Conservation (phyloP, 305 asterid species). For the Nicotiana rustica region DNA sequence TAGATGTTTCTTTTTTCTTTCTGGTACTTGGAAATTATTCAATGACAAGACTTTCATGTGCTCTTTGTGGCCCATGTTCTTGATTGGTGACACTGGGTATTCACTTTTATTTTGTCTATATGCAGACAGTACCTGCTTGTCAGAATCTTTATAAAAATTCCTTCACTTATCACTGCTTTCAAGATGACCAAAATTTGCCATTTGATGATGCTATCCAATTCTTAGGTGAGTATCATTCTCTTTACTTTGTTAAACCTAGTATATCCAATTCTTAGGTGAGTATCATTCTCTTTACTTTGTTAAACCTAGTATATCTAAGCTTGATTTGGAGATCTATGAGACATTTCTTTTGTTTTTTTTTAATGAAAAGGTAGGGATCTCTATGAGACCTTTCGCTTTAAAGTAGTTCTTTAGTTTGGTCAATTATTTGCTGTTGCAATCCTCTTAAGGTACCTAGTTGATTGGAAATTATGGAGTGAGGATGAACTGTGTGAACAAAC, state of each 20-base stretch:
- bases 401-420: neutral
- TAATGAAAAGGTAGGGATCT: too few species aligned
- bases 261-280: conserved; percentile 73
- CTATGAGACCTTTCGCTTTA: conserved; percentile 2
- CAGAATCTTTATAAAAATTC: conserved; percentile 86
- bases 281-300: neutral
- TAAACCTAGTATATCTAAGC: neutral
- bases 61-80: conserved; percentile 24
- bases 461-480: neutral
- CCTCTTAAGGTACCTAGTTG: neutral
- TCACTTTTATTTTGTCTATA: neutral
- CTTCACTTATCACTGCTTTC: conserved; percentile 86
- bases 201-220: conserved; percentile 64
- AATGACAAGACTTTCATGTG: neutral
- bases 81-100: neutral
- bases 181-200: conserved; percentile 65
- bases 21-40: neutral
- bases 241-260: neutral
- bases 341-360: neutral
- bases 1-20: neutral
- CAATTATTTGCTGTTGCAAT: conserved; percentile 20
- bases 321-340: conserved; percentile 10
- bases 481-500: conserved; percentile 14
- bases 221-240: conserved; percentile 66
- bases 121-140: conserved; percentile 93